Evolutionary conservation across 2,329 filamentous ascomycete genomes (phyloP).

Genomic region (Colletotrichum siamense): DNA sequence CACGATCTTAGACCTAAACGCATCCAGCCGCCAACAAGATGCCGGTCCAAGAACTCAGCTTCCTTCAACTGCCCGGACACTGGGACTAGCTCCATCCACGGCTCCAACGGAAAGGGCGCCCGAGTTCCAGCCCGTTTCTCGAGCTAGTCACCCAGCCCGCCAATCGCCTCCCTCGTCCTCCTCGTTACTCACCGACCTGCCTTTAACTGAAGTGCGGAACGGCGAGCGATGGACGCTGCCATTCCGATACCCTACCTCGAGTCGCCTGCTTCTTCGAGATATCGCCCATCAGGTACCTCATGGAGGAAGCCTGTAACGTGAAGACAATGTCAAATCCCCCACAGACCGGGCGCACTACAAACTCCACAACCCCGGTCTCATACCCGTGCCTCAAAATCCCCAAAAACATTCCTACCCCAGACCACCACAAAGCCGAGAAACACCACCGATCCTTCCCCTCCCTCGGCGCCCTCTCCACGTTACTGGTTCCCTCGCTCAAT

Average conservation of each 20-base stretch:
- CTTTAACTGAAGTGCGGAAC: not conserved
- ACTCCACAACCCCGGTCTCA: not conserved
- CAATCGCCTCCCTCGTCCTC: not conserved
- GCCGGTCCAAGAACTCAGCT: not conserved
- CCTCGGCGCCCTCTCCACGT: not conserved
- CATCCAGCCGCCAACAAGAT: not conserved
- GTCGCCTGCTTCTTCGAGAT: not conserved
- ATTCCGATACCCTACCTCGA: not conserved
- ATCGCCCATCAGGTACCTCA: not conserved
- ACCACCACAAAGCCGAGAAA: not conserved
- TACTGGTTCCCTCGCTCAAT: not conserved
- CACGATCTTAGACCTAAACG: not conserved
- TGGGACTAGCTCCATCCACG: not conserved
- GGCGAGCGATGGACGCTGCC: not conserved
- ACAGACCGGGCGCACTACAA: not conserved
- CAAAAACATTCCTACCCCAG: not conserved
- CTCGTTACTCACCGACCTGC: not conserved
- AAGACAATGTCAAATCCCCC: not conserved
- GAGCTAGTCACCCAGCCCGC: not conserved
- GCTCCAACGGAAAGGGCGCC: not conserved
- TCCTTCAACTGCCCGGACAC: not conserved
- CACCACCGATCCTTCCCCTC: not conserved
- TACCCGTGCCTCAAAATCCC: not conserved
- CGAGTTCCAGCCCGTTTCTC: not conserved
- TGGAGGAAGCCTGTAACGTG: not conserved